Base-by-base conservation (phyloP, 2,329 filamentous ascomycete species). In the Diaporthe helianthi region DNA sequence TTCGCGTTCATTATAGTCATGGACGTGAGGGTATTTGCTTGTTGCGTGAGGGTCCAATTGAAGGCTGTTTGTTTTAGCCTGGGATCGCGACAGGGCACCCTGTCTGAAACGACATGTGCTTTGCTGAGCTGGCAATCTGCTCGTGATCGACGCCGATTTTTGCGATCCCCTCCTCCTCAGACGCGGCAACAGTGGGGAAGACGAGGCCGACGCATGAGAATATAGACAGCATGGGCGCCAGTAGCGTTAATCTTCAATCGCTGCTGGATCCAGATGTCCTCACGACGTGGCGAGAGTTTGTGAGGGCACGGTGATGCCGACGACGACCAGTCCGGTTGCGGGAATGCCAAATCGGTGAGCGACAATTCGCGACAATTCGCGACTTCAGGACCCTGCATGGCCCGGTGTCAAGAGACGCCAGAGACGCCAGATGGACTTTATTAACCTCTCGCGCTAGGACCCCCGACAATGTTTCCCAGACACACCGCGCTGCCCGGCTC, bases 321-420 rank as follows among this genome's bases (percentile, higher is more conserved):
- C 61, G 49, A 38, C 58, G 58, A 65, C 58, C 22, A 65, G 67
- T 68, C 66, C 46, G 66, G 24, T 53, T 41, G 47, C 51, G 36
- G 47, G 38, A 64, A 63, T 53, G 51, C 47, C 47, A 38, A 63
- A 63, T 49, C 52, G 65, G 53, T 58, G 52, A 60, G 65, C 65
- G 65, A 68, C 58, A 68, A 53, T 47, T 49, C 44, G 58, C 58
- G 58, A 63, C n/a, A n/a, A n/a, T n/a, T n/a, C n/a, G n/a, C n/a
- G n/a, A n/a, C n/a, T n/a, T n/a, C n/a, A n/a, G n/a, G n/a, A n/a
- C 58, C 58, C 41, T 63, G 17, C 58, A 46, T 63, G 26, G 58
- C 19, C 58, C 44, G 58, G 44, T 61, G 15, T 47, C 38, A 61
- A n/a, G 24, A 13, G 26, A 63, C 19, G 58, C 36, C 13, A 33